Evolutionary conservation across 345 rosid species (phyloP).

Genomic region (Pugionium dolabratum): DNA sequence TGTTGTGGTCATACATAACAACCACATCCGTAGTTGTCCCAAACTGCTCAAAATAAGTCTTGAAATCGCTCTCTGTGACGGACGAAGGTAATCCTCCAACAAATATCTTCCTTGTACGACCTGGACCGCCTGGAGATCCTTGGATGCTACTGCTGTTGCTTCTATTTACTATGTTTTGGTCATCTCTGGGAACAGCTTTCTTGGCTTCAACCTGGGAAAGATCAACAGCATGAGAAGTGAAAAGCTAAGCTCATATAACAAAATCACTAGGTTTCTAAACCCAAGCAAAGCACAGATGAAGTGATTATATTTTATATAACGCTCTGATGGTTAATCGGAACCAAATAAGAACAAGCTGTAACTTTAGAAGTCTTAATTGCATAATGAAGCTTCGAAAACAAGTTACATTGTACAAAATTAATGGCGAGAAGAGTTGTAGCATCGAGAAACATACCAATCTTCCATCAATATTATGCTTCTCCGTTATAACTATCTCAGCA

Average conservation of each 20-base stretch:
- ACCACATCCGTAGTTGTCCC: constrained; percentile 89
- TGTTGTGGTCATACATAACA: constrained; percentile 98
- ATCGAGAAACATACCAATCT: constrained; percentile 61
- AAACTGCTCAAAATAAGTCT: constrained; percentile 82
- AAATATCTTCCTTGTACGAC: constrained; percentile 80
- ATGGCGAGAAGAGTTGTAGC: not conserved
- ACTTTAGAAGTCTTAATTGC: not conserved
- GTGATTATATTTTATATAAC: too few relatives aligned
- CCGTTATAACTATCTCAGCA: constrained; percentile 84
- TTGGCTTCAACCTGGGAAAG: constrained; percentile 86
- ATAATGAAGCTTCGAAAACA: constrained; percentile 36
- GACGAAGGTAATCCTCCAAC: constrained; percentile 90
- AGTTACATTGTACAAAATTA: constrained; percentile 39
- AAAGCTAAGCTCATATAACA: not conserved
- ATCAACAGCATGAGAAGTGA: not conserved
- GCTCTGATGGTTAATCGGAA: not conserved
- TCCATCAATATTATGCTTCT: constrained; percentile 90
- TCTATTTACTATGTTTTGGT: constrained; percentile 67
- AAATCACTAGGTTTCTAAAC: not conserved
- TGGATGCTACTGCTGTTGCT: constrained; percentile 52
- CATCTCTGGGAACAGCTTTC: constrained; percentile 93
- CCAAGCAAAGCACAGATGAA: not conserved
- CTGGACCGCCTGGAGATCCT: constrained; percentile 71
- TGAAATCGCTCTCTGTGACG: constrained; percentile 70
- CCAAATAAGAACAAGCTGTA: not conserved